These are phyloP conservation scores for Perkinsus marinus DNA, from an alignment of 169 alveolate species.

Conservation along the genomic window DNA sequence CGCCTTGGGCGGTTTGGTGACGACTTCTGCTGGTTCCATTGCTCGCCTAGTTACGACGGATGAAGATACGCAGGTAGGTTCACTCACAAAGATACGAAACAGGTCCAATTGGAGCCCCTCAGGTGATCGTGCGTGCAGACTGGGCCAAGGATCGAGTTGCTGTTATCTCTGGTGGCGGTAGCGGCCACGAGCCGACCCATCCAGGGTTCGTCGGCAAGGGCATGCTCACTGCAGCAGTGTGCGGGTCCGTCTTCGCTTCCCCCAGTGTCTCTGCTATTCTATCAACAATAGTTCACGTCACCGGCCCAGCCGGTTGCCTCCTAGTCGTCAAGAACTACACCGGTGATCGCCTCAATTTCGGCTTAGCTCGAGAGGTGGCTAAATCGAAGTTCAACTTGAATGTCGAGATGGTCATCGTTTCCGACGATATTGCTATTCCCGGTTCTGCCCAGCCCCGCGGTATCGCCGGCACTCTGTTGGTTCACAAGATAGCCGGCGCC, in stretches of 20 bases:
- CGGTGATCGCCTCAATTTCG: constrained; percentile 51
- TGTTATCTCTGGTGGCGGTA: constrained; percentile 48
- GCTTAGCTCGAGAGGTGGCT: constrained; percentile 39
- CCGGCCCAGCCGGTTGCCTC: constrained; percentile 28
- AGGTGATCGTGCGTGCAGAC: background rate
- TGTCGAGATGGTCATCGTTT: constrained; percentile 39
- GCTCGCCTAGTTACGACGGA: background rate
- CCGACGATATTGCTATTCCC: constrained; percentile 35
- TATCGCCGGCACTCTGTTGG: constrained; percentile 33
- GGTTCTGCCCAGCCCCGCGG: constrained; percentile 17
- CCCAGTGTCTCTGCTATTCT: constrained; percentile 35
- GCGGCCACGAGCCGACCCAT: constrained; percentile 58
- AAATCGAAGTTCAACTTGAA: constrained; percentile 17
- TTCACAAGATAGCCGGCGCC: constrained; percentile 42
- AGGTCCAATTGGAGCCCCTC: background rate
- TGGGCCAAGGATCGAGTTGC: constrained; percentile 21
- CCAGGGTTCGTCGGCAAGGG: constrained; percentile 42
- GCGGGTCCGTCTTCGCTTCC: constrained; percentile 48
- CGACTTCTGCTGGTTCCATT: background rate
- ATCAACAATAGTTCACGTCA: constrained; percentile 2
- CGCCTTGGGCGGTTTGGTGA: background rate
- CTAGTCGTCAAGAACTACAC: constrained; percentile 44
- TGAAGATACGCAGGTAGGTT: background rate
- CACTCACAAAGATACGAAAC: background rate
- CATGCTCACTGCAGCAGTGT: constrained; percentile 43